Percentiles rank a stretch among this genome's conserved stretches.
Evolutionary conservation across 768 basidiomycete genomes (phyloP).

Genomic region (Asterophora parasitica): DNA sequence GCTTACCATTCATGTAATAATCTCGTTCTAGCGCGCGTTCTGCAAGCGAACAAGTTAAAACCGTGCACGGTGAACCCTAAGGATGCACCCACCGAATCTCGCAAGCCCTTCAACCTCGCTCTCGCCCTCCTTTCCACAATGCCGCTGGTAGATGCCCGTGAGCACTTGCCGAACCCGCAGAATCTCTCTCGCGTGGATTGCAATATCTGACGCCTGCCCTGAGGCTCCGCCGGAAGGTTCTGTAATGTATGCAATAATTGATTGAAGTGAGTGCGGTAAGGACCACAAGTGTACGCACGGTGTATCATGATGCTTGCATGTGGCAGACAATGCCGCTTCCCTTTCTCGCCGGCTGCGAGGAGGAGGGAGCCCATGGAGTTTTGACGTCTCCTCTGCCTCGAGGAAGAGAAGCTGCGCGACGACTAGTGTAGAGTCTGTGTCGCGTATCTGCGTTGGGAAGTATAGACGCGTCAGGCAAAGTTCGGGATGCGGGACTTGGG

Average conservation of each 20-base stretch:
- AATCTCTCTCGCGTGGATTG: conserved; percentile 97
- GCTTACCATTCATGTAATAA: conserved; percentile 88
- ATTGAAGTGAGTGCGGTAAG: neutral
- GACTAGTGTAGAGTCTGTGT: conserved; percentile 81
- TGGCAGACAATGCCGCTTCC: conserved; percentile 87
- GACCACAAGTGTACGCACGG: conserved; percentile 44
- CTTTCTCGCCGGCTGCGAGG: conserved; percentile 85
- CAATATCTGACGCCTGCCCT: conserved; percentile 94
- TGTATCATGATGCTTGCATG: conserved; percentile 99
- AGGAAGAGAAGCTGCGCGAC: conserved; percentile 93
- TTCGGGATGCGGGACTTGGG: conserved; percentile 1
- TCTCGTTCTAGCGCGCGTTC: conserved; percentile 90
- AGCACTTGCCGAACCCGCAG: conserved; percentile 79
- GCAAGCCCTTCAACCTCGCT: conserved; percentile 54
- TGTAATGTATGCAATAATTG: conserved; percentile 26
- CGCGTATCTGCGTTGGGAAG: conserved; percentile 60
- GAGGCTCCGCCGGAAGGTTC: conserved; percentile 96
- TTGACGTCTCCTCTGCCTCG: conserved; percentile 91
- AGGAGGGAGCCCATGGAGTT: conserved; percentile 96
- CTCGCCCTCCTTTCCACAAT: conserved; percentile 72
- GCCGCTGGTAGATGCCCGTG: conserved; percentile 85
- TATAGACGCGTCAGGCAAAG: neutral
- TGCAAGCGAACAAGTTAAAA: conserved; percentile 28
- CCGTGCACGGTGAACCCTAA: conserved; percentile 2
- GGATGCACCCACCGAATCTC: conserved; percentile 65